A percentile compares a stretch with the other conserved stretches of the same genome.
phyloP scores from a whole-genome alignment of 106 monocot species.

The Dendrobium catenatum region DNA sequence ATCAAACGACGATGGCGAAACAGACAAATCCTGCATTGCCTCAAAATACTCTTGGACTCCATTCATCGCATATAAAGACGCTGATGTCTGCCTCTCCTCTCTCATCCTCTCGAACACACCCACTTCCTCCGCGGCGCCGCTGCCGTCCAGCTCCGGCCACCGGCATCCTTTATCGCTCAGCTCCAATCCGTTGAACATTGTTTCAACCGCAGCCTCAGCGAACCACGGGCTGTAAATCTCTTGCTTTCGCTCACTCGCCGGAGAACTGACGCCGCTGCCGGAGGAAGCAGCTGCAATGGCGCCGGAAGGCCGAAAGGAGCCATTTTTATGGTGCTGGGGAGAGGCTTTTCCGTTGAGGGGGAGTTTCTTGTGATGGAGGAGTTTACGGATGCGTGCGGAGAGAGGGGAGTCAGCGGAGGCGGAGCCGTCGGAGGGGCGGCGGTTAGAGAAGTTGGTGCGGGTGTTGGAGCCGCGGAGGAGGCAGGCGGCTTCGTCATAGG shows the following conservation, averaged over 20 bases:
- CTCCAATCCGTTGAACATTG: neutral
- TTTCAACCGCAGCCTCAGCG: neutral
- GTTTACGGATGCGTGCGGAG: conserved; percentile 11
- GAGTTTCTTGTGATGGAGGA: conserved; percentile 9
- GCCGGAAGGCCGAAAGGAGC: neutral
- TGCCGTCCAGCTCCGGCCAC: neutral
- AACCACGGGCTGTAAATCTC: neutral
- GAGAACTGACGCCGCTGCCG: neutral
- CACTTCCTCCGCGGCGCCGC: neutral
- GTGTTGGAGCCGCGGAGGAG: conserved; percentile 58
- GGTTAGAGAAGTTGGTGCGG: conserved; percentile 41
- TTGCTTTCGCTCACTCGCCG: neutral
- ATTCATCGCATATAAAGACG: conserved; percentile 39
- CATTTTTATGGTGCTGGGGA: too few relatives aligned
- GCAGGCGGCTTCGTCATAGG: conserved; percentile 60
- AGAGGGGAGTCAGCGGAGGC: conserved; percentile 16
- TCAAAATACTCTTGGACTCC: conserved; percentile 59
- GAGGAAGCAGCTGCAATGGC: neutral
- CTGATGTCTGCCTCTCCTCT: conserved; percentile 51
- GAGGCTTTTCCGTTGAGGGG: too few relatives aligned
- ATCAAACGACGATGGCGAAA: conserved; percentile 1
- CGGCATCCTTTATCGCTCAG: neutral
- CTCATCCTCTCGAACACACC: conserved; percentile 35
- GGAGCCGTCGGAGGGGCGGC: neutral
- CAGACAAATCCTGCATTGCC: conserved; percentile 16